A percentile compares a stretch with the other conserved stretches of the same genome.
Evolutionary conservation across 1,284 basidiomycete species (phyloP).

Genomic region (Chondrostereum purpureum): DNA sequence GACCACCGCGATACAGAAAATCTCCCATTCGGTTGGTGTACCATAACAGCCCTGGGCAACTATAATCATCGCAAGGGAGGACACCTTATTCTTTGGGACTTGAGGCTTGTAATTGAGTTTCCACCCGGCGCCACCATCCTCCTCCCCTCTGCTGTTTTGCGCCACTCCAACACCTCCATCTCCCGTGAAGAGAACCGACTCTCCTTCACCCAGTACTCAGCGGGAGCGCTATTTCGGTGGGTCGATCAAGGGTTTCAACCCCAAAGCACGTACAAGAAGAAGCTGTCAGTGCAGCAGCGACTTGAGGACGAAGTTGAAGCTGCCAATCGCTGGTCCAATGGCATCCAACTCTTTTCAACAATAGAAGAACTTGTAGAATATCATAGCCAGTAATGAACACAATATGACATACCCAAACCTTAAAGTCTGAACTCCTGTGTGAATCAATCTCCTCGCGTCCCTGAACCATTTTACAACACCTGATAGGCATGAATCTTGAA

Average conservation of each 20-base stretch:
- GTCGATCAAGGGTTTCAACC: slow-evolving; percentile 15
- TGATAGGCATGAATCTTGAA: too few relatives aligned
- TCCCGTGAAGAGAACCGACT: slow-evolving; percentile 13
- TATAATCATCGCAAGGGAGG: too few relatives aligned
- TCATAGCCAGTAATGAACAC: too few relatives aligned
- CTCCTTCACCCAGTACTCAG: slow-evolving; percentile 21
- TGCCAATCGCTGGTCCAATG: neutral
- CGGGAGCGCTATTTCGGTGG: slow-evolving; percentile 20
- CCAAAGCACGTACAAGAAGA: neutral
- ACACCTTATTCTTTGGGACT: too few relatives aligned
- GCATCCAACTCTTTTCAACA: neutral
- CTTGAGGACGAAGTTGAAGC: neutral
- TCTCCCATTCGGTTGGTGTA: slow-evolving; percentile 17
- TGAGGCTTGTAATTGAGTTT: too few relatives aligned
- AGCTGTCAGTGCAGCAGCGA: too few relatives aligned
- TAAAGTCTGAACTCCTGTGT: too few relatives aligned
- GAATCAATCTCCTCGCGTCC: too few relatives aligned
- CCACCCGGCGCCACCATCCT: too few relatives aligned
- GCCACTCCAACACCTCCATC: slow-evolving; percentile 21
- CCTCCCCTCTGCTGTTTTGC: slow-evolving; percentile 20
- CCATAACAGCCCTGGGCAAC: slow-evolving; percentile 17
- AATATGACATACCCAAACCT: too few relatives aligned
- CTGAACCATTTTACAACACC: too few relatives aligned
- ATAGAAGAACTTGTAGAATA: slow-evolving; percentile 2
- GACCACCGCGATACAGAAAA: slow-evolving; percentile 18